Conservation (phyloP, 176 grass and related monocot genomes). For the Tuctoria greenei region DNA sequence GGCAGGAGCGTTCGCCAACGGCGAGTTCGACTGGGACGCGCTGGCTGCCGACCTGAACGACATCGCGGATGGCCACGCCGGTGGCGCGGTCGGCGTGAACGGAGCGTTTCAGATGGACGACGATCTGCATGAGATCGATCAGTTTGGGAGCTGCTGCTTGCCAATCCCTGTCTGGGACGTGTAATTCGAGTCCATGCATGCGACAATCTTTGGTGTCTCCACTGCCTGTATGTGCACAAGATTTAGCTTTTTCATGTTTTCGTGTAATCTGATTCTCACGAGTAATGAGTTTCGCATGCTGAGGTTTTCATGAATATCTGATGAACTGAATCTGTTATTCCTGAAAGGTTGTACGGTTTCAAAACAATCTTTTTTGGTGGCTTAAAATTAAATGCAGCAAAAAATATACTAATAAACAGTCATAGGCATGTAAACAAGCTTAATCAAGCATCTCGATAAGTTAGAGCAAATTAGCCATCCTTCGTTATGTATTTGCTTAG, state of each 20-base stretch:
- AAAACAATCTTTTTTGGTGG: too few relatives aligned
- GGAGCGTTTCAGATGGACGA: conserved; percentile 66
- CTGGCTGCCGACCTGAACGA: conserved; percentile 68
- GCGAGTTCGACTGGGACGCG: conserved; percentile 90
- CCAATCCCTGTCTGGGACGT: conserved; percentile 90
- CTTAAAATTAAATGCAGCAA: too few relatives aligned
- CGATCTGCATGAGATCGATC: conserved; percentile 68
- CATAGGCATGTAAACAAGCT: too few relatives aligned
- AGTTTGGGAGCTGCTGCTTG: conserved; percentile 51
- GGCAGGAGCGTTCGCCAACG: conserved; percentile 35
- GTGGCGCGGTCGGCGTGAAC: conserved; percentile 33
- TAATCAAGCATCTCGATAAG: too few relatives aligned
- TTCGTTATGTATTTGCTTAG: too few relatives aligned
- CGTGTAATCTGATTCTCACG: background rate
- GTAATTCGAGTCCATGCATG: conserved; percentile 41
- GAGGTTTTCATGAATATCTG: background rate
- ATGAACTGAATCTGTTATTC: background rate
- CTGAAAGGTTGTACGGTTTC: too few relatives aligned
- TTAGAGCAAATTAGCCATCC: too few relatives aligned
- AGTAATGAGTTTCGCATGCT: background rate
- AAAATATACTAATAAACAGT: too few relatives aligned
- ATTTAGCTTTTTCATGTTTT: conserved; percentile 27
- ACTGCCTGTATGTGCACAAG: background rate
- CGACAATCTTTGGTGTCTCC: background rate
- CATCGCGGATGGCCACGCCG: conserved; percentile 51